Evolutionary conservation across 331 rosid genomes (phyloP), one percentile per base, ranked within the genome.

Genomic region (Ulmus americana): DNA sequence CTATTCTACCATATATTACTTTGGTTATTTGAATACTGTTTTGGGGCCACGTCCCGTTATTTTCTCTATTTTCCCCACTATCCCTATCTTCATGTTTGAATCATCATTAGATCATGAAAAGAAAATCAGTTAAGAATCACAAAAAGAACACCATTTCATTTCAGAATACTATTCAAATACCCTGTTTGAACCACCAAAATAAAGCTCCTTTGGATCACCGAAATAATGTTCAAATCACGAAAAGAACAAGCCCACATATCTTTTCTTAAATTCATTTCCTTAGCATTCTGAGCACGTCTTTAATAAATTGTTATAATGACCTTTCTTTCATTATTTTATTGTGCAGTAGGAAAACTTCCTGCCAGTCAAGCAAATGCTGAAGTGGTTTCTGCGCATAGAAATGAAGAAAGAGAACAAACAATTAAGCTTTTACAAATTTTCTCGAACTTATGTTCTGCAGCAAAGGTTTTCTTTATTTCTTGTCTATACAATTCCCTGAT

Each of bases 261-360:
- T 45, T 45, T 44, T 22, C 55, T 61, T 50, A 4, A 39, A 39
- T 67, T 47, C 54, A 8, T 40, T 50, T 2, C 42, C 41, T 45
- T 38, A 2, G 61, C 28, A 45, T 10, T 14, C 20, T 53, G 55
- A 44, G 41, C 14, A 18, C 13, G 45, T 5, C 39, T 10, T 15
- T 8, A n/a, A 10, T 40, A 14, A 39, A 40, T 56, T 56, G 18
- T 46, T 64, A 47, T 13, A 7, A 28, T 10, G 16, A 39, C 50
- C 4, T 4, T 28, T 3, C 15, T 8, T 41, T 54, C 40, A 10
- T 73, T 35, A 15, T 70, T 61, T 44, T 44, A 1, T 71, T 59
- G 66, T 58, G 79, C 84, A 91, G 96, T 88, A 50, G 96, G 97
- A 72, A 88, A 86, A 67, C 80, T 91, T 65, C 97, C 95, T n/a